These are phyloP conservation scores for Garcia nutans DNA, from an alignment of 345 rosid species.

Conservation along the genomic window DNA sequence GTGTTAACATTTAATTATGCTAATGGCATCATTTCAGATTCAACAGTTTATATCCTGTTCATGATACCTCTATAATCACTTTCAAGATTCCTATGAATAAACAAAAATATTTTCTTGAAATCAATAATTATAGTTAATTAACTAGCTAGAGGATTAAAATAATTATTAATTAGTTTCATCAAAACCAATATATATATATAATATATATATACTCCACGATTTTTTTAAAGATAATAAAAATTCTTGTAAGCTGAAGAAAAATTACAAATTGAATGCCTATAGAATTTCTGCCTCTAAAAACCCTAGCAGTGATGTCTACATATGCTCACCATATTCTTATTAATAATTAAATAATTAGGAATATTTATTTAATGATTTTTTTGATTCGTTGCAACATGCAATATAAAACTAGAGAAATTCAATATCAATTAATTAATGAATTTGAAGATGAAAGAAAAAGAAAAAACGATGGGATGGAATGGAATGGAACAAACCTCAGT, in stretches of 20 bases:
- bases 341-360: neutral
- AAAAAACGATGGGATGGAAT: neutral
- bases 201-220: neutral
- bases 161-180: slow-evolving; percentile 1
- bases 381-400: too few relatives aligned
- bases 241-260: too few relatives aligned
- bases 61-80: neutral
- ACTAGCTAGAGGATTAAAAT: slow-evolving; percentile 1
- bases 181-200: neutral
- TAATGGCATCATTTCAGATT: neutral
- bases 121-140: neutral
- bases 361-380: neutral
- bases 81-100: slow-evolving; percentile 3
- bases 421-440: neutral
- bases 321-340: neutral
- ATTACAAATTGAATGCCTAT: neutral
- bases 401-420: too few relatives aligned
- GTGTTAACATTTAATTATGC: too few relatives aligned
- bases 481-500: neutral
- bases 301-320: slow-evolving; percentile 24
- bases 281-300: slow-evolving; percentile 29
- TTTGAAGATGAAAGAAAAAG: neutral
- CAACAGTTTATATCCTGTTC: neutral
- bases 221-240: too few relatives aligned
- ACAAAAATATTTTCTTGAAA: slow-evolving; percentile 9